Base-by-base conservation (phyloP, 805 yeast genomes). In the Clavispora fructus region DNA sequence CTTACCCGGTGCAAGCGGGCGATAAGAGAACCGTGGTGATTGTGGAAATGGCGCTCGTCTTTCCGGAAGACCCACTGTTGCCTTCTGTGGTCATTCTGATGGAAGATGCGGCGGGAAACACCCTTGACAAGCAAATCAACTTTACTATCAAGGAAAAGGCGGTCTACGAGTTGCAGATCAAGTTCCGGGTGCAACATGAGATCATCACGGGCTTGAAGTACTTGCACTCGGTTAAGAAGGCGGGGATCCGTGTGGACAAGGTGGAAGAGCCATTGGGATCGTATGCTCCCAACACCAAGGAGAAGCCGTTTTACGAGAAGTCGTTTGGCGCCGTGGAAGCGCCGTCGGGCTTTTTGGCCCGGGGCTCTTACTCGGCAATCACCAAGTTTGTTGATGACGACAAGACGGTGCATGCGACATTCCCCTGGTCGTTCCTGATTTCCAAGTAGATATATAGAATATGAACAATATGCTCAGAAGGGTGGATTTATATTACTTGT, bases 381-480 rank as follows among this genome's bases (percentile, higher is more conserved):
- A 83, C 95, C 13, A 87, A 85, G 64, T 89, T 90, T 59, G 74
- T 87, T 39, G 97, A 91, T 59, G 97, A 90, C 65, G 97, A 91
- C 64, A 82, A 84, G 56, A 76, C 72, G 19, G 77, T 75, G 43
- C 95, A 89, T 64, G 73, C 87, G 63, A 73, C 79, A 31, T 72
- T 88, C 55, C 86, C 92, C 40, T 91, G 97, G 97, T 79, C 84
- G 50, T 88, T 90, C 57, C 84, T 85, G 56, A 87, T 90, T 49
- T 80, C 84, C 40, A 90, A 88, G 52, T 77, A 74, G 54, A 28
- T 27, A 25, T n/a, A 19, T 41, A 40, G 29, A 19, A 9, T 27
- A 27, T 27, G 29, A 11, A 27, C 12, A 27, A 9, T 27, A 27
- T 27, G 23, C 23, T 19, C 5, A 19, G 23, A 19, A 19, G 23